Evolutionary conservation across 2,329 filamentous ascomycete genomes (phyloP).

Genomic region (Cladosporium sp.): DNA sequence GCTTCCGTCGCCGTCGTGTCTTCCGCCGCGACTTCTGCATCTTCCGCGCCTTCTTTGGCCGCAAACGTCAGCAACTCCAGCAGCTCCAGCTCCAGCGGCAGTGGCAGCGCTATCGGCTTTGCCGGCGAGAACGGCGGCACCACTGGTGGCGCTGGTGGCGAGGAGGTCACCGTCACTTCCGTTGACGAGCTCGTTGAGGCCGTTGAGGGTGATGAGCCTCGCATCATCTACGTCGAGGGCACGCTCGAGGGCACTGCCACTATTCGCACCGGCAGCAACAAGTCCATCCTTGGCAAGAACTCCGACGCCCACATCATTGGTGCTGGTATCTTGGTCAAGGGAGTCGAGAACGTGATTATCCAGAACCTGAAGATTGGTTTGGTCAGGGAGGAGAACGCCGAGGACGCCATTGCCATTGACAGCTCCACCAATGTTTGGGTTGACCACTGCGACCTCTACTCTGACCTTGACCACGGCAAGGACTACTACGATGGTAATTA

Average conservation of each 20-base stretch:
- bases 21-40: background rate
- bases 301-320: slow-evolving; percentile 39
- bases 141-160: slow-evolving; percentile 44
- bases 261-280: slow-evolving; percentile 46
- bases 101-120: background rate
- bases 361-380: slow-evolving; percentile 52
- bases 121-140: slow-evolving; percentile 31
- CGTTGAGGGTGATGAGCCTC: slow-evolving; percentile 27
- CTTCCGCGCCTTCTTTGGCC: background rate
- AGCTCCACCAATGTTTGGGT: slow-evolving; percentile 54
- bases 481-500: slow-evolving; percentile 70
- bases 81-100: background rate
- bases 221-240: slow-evolving; percentile 46
- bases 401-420: slow-evolving; percentile 51
- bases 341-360: slow-evolving; percentile 51
- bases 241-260: slow-evolving; percentile 38
- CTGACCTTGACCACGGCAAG: slow-evolving; percentile 56
- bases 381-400: slow-evolving; percentile 39
- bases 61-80: background rate
- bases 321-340: slow-evolving; percentile 45
- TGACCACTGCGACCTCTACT: slow-evolving; percentile 62
- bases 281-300: slow-evolving; percentile 49
- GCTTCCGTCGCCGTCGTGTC: background rate
- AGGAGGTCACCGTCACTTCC: slow-evolving; percentile 43
- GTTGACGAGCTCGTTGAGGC: slow-evolving; percentile 39